Conservation (phyloP, 2,329 filamentous ascomycete genomes). For the Scedosporium boydii region DNA sequence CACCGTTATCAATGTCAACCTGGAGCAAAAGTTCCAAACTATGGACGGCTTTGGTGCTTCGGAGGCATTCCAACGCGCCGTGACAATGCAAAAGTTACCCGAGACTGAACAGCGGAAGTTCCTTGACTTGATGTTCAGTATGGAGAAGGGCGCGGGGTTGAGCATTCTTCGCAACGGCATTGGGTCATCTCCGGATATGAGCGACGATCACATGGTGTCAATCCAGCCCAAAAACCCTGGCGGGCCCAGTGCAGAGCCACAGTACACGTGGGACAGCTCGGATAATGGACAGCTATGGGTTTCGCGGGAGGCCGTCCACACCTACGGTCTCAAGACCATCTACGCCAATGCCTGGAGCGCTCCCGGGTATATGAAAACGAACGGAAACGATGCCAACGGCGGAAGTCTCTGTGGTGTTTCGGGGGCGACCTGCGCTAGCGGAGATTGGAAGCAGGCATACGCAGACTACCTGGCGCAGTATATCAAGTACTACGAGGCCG, state of each 20-base stretch:
- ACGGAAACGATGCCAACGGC: conserved; percentile 23
- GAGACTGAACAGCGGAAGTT: conserved; percentile 21
- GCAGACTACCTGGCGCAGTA: conserved; percentile 38
- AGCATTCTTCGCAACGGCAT: conserved; percentile 41
- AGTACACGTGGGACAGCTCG: conserved; percentile 35
- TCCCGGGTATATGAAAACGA: conserved; percentile 42
- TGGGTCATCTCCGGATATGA: conserved; percentile 22
- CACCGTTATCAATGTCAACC: conserved; percentile 2
- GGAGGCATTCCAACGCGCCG: conserved; percentile 34
- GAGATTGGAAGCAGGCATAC: conserved; percentile 38
- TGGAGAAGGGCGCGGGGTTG: conserved; percentile 34
- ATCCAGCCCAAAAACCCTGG: conserved; percentile 34
- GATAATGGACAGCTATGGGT: conserved; percentile 42
- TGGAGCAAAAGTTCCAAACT: conserved; percentile 12
- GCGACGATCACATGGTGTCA: conserved; percentile 11
- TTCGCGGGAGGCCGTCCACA: conserved; percentile 31
- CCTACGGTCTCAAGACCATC: conserved; percentile 27
- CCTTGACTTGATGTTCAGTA: conserved; percentile 35
- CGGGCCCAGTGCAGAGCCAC: conserved; percentile 25
- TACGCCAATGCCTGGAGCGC: conserved; percentile 42
- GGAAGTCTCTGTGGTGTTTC: conserved; percentile 35
- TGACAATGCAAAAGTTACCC: conserved; percentile 25
- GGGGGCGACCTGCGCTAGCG: conserved; percentile 25
- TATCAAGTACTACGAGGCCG: conserved; percentile 25
- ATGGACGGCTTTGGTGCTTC: conserved; percentile 41